Conservation (phyloP, 75 land plant species). For the Sequoiadendron giganteum region DNA sequence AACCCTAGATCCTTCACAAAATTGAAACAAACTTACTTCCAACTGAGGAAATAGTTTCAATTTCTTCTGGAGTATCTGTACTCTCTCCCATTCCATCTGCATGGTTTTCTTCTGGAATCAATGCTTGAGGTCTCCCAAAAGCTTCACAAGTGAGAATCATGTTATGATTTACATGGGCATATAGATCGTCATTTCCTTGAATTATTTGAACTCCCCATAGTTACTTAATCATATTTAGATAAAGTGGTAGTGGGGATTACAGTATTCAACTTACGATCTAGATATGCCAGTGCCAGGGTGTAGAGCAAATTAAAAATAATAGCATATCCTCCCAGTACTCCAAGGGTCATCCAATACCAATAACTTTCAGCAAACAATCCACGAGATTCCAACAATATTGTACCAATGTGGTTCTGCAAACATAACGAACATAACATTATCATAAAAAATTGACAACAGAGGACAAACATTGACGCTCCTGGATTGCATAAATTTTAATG, state of each 20-base stretch:
- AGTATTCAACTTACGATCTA: slow-evolving; percentile 26
- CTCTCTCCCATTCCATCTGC: slow-evolving; percentile 16
- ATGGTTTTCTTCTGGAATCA: slow-evolving; percentile 30
- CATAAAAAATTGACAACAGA: neutral
- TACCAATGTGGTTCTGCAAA: slow-evolving; percentile 23
- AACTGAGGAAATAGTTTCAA: neutral
- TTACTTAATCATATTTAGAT: neutral
- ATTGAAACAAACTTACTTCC: neutral
- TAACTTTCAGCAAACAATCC: slow-evolving; percentile 24
- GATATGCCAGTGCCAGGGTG: slow-evolving; percentile 28
- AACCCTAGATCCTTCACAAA: neutral
- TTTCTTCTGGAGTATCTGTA: neutral
- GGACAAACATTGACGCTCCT: neutral
- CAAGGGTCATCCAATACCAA: slow-evolving; percentile 40
- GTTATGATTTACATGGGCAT: too few relatives aligned
- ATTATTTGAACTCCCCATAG: neutral
- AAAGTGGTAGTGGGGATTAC: neutral
- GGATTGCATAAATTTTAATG: neutral
- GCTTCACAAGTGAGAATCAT: slow-evolving; percentile 15
- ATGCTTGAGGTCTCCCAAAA: slow-evolving; percentile 36
- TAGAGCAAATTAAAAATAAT: slow-evolving; percentile 29
- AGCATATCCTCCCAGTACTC: slow-evolving; percentile 30
- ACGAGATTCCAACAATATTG: slow-evolving; percentile 9
- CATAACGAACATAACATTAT: slow-evolving; percentile 2
- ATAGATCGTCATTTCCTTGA: neutral